These are phyloP conservation scores for Acanthochlamys bracteata DNA, from an alignment of 106 monocot genomes.

Conservation along the genomic window DNA sequence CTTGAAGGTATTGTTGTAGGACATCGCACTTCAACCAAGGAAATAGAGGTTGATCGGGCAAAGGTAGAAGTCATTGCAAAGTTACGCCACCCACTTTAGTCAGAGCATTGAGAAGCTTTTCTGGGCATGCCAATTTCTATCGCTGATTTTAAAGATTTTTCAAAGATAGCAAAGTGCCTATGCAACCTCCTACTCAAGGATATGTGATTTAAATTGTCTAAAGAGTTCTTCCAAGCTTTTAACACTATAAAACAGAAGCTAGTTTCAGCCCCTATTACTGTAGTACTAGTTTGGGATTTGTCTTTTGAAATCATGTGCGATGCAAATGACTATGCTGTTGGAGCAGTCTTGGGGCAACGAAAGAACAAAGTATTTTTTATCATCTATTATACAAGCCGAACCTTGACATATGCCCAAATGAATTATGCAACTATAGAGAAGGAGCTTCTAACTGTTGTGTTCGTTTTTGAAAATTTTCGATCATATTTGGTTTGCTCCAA, in stretches of 20 bases:
- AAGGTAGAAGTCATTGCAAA: conserved; percentile 4
- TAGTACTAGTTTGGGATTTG: background rate
- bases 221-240: background rate
- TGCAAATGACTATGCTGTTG: conserved; percentile 9
- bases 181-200: conserved; percentile 11
- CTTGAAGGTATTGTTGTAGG: conserved; percentile 6
- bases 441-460: conserved; percentile 12
- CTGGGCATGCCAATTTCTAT: conserved; percentile 21
- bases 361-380: background rate
- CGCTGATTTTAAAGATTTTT: conserved; percentile 21
- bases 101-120: conserved; percentile 6
- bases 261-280: background rate
- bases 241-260: background rate
- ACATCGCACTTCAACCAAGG: conserved; percentile 4
- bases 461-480: conserved; percentile 13
- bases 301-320: conserved; percentile 20
- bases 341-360: conserved; percentile 10
- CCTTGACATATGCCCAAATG: conserved; percentile 1
- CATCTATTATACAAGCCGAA: conserved; percentile 16
- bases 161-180: conserved; percentile 13
- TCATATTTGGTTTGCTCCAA: background rate
- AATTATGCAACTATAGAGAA: conserved; percentile 14
- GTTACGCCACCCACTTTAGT: background rate
- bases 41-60: conserved; percentile 10
- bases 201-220: conserved; percentile 5